These are phyloP conservation scores for Salvia splendens DNA, from an alignment of 257 asterid genomes.

Conservation along the genomic window DNA sequence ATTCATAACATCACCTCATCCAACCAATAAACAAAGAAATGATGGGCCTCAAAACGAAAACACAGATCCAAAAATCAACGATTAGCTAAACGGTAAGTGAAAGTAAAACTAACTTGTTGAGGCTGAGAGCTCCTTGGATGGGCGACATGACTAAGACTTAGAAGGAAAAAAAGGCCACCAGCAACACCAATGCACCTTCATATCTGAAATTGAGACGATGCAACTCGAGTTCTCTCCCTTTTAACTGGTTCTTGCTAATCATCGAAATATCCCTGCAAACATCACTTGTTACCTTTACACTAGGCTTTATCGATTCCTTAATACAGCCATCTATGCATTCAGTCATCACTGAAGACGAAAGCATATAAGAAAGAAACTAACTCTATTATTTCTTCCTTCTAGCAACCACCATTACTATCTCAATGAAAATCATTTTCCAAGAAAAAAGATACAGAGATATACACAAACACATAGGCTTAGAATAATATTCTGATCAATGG, in stretches of 20 bases:
- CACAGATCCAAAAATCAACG: neutral
- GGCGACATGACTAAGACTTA: slow-evolving; percentile 67
- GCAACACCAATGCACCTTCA: slow-evolving; percentile 54
- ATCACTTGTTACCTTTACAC: neutral
- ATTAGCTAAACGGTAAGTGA: neutral
- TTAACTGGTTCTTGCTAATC: too few relatives aligned
- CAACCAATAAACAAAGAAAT: neutral
- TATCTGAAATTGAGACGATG: neutral
- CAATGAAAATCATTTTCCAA: too few relatives aligned
- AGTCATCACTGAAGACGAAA: neutral
- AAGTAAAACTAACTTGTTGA: slow-evolving; percentile 55
- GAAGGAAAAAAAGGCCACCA: slow-evolving; percentile 66
- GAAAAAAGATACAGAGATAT: too few relatives aligned
- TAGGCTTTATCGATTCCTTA: neutral
- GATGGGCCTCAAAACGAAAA: neutral
- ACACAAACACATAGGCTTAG: too few relatives aligned
- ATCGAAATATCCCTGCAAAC: neutral
- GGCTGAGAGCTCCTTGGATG: slow-evolving; percentile 78
- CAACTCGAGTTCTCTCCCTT: neutral
- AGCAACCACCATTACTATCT: too few relatives aligned
- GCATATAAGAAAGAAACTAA: too few relatives aligned
- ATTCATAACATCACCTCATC: neutral
- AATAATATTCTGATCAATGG: too few relatives aligned
- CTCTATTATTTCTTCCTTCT: neutral
- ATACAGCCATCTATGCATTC: neutral